Conservation (phyloP, 805 yeast species). For the Clavispora phyllophila region DNA sequence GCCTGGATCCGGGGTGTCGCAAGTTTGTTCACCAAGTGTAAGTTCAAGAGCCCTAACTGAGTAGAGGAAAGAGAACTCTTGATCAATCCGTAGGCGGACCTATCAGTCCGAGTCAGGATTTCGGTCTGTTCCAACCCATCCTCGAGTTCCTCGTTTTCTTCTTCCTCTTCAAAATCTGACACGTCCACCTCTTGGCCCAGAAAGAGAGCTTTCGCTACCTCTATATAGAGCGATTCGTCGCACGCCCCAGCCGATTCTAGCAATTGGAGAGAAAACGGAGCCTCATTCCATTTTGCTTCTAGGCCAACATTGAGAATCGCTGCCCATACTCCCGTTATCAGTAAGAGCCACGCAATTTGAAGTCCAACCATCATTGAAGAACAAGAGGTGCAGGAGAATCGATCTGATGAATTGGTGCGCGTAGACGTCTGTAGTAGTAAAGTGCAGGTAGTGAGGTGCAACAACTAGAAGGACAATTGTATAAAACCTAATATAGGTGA, state of each 20-base stretch:
- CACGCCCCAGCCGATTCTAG: constrained; percentile 12
- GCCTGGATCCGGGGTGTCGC: constrained; percentile 61
- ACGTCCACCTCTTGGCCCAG: constrained; percentile 2
- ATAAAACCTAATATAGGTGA: no score
- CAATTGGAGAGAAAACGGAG: constrained; percentile 12
- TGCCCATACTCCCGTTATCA: neutral
- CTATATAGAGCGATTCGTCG: constrained; percentile 9
- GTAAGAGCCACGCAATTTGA: neutral
- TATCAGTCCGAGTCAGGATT: neutral
- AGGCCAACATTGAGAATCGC: neutral
- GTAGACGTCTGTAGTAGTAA: no score
- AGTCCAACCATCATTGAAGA: neutral
- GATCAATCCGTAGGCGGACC: neutral
- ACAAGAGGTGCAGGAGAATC: constrained; percentile 1
- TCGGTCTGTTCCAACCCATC: neutral
- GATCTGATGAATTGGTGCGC: neutral
- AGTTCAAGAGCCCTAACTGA: constrained; percentile 28
- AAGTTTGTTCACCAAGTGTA: constrained; percentile 43
- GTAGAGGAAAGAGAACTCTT: constrained; percentile 1
- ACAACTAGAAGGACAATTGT: no score
- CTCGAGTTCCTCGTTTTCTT: no score
- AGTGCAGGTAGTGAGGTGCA: no score
- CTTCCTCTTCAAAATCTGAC: constrained; percentile 11
- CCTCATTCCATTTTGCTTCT: constrained; percentile 10
- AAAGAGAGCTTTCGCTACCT: constrained; percentile 3